Conservation (phyloP, 1,284 basidiomycete species). For the Leccinum proliferum region DNA sequence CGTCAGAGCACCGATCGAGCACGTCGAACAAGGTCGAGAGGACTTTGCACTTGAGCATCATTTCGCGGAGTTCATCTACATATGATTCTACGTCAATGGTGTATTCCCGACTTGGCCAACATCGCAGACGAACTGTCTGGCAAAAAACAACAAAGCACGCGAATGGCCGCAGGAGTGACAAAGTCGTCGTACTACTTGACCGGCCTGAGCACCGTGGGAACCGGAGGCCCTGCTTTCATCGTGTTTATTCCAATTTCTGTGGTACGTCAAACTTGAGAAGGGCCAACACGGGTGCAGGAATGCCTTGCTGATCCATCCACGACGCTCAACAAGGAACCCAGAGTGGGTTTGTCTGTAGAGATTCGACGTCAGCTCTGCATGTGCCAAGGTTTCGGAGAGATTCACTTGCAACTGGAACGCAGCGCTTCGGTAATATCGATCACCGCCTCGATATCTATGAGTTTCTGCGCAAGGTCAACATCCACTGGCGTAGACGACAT, state of each 20-base stretch:
- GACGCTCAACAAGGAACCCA: conserved; percentile 21
- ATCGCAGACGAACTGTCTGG: conserved; percentile 16
- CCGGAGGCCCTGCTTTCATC: conserved; percentile 6
- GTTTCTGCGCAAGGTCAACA: conserved; percentile 1
- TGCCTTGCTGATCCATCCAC: conserved; percentile 18
- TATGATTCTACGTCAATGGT: neutral
- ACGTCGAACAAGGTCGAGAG: conserved; percentile 18
- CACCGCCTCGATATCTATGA: conserved; percentile 16
- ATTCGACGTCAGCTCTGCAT: conserved; percentile 1
- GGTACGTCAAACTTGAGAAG: neutral
- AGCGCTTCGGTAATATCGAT: conserved; percentile 18
- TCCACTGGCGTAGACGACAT: conserved; percentile 14
- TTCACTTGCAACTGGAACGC: conserved; percentile 16
- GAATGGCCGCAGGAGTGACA: conserved; percentile 26
- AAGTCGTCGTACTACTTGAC: conserved; percentile 23
- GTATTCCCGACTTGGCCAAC: neutral
- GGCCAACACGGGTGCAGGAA: neutral
- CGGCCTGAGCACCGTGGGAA: conserved; percentile 19
- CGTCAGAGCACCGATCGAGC: conserved; percentile 19
- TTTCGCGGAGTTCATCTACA: conserved; percentile 16
- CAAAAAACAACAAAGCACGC: conserved; percentile 23
- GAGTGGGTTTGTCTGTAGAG: conserved; percentile 12
- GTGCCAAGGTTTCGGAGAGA: neutral
- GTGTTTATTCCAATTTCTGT: conserved; percentile 8
- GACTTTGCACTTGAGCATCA: conserved; percentile 14